A percentile compares a stretch with the other conserved stretches of the same genome.
Conservation (phyloP, 371 early-diverging fungal species). For the Basidiobolus meristosporus region DNA sequence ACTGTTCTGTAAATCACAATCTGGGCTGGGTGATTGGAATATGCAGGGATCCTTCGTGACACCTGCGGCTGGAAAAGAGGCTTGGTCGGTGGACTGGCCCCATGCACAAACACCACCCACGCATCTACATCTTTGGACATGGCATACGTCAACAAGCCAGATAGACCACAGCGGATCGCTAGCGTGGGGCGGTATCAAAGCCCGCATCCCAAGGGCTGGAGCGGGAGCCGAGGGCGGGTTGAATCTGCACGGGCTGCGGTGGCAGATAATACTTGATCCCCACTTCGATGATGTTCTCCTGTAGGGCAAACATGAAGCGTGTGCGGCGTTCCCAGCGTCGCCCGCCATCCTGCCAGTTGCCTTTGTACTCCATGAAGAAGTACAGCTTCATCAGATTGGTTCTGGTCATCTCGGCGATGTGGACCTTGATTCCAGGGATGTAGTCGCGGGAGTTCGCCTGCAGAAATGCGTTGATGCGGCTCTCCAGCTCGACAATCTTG, state of each 20-base stretch:
- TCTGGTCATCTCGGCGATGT: constrained; percentile 25
- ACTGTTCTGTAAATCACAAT: no score
- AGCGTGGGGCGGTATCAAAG: no score
- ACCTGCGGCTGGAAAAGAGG: no score
- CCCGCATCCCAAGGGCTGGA: no score
- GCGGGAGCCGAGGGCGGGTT: no score
- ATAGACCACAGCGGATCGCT: no score
- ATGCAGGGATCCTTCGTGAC: no score
- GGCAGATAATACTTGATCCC: constrained; percentile 1
- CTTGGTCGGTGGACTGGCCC: no score
- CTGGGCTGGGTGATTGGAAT: no score
- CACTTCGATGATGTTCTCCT: constrained; percentile 1
- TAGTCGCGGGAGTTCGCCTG: constrained; percentile 35
- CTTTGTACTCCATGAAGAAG: constrained; percentile 41
- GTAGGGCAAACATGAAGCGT: constrained; percentile 2
- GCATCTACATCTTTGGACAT: no score
- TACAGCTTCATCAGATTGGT: constrained; percentile 30
- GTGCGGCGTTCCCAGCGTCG: constrained; percentile 27
- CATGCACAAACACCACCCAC: no score
- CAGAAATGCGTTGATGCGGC: constrained; percentile 31
- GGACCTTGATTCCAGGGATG: constrained; percentile 31
- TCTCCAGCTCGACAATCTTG: constrained; percentile 23
- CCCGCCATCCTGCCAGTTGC: constrained; percentile 60
- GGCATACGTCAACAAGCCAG: no score
- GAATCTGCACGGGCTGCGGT: constrained; percentile 1